These are phyloP conservation scores for Amauroascus verrucosus DNA, from an alignment of 2,329 filamentous ascomycete species.

Conservation along the genomic window DNA sequence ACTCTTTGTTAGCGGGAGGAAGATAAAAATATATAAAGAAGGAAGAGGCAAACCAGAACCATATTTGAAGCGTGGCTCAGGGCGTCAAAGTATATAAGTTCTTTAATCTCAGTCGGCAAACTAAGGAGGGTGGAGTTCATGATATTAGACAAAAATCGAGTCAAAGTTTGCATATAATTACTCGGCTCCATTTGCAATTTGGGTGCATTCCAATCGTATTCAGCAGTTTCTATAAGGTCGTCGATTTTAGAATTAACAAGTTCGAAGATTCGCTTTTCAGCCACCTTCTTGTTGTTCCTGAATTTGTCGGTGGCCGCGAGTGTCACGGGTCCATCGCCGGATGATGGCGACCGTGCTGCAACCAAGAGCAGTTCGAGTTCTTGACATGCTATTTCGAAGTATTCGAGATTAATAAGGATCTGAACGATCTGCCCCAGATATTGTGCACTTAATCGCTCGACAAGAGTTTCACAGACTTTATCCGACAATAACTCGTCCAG, in stretches of 20 bases:
- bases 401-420: constrained; percentile 92
- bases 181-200: constrained; percentile 62
- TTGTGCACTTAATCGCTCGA: constrained; percentile 79
- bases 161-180: constrained; percentile 92
- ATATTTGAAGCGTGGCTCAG: constrained; percentile 80
- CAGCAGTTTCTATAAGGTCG: constrained; percentile 89
- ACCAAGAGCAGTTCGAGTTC: constrained; percentile 82
- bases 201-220: constrained; percentile 76
- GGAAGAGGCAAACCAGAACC: constrained; percentile 52
- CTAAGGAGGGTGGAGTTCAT: constrained; percentile 92
- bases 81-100: constrained; percentile 95
- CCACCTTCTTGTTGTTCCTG: constrained; percentile 81
- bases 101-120: constrained; percentile 90
- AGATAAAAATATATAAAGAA: background rate
- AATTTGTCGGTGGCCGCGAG: constrained; percentile 80
- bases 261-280: constrained; percentile 96
- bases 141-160: constrained; percentile 84
- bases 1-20: constrained; percentile 7
- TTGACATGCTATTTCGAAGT: constrained; percentile 87
- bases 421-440: constrained; percentile 97
- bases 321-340: constrained; percentile 64
- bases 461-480: constrained; percentile 82
- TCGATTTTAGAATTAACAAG: constrained; percentile 98
- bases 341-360: constrained; percentile 69
- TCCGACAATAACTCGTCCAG: constrained; percentile 89